Conservation (phyloP, 352 stramenopile species). For the Globisporangium parvum region DNA sequence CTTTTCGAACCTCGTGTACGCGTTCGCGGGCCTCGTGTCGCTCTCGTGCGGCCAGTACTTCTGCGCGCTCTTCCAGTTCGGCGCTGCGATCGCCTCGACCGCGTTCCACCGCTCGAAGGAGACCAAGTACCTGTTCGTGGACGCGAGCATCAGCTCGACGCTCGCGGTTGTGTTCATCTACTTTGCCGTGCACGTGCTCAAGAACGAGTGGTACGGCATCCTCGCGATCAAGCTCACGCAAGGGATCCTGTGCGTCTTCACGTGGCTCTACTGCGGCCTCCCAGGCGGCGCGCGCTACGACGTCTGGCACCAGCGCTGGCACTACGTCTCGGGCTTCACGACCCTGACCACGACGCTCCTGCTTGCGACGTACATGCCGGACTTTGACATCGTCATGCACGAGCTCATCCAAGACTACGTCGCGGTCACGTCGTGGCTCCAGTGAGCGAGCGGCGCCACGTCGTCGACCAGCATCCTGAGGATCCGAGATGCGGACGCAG, state of each 20-base stretch:
- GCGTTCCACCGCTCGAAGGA: constrained; percentile 82
- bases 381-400: constrained; percentile 78
- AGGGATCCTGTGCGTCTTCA: constrained; percentile 55
- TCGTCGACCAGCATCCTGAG: background rate
- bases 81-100: constrained; percentile 58
- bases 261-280: constrained; percentile 78
- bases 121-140: constrained; percentile 73
- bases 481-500: background rate
- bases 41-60: constrained; percentile 68
- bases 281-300: constrained; percentile 70
- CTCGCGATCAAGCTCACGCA: constrained; percentile 57
- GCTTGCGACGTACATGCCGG: constrained; percentile 64
- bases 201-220: constrained; percentile 76
- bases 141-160: constrained; percentile 72
- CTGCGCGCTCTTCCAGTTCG: constrained; percentile 64
- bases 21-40: constrained; percentile 59
- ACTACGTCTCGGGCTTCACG: constrained; percentile 75
- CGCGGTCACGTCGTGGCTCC: constrained; percentile 39
- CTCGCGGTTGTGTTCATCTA: constrained; percentile 67
- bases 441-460: constrained; percentile 12
- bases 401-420: constrained; percentile 61
- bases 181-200: constrained; percentile 51
- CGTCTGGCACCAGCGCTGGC: constrained; percentile 75
- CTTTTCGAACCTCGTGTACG: constrained; percentile 80
- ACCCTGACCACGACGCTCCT: constrained; percentile 73